Evolutionary conservation across 495 filamentous ascomycete species (phyloP).

Genomic region (Penicillium steckii): DNA sequence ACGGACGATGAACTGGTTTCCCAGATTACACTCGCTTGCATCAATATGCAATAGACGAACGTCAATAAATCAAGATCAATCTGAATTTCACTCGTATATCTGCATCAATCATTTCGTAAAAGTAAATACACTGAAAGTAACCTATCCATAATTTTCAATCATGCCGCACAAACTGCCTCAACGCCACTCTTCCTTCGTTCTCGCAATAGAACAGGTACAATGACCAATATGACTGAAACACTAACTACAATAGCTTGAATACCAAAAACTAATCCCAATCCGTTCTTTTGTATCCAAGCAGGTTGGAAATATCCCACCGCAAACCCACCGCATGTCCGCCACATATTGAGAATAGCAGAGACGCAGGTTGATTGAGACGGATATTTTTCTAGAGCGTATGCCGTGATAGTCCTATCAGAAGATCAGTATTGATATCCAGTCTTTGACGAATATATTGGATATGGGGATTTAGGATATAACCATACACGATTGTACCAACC

Average conservation of each 20-base stretch:
- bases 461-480: background rate
- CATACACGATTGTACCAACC: constrained; percentile 38
- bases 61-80: too few species aligned
- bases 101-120: too few species aligned
- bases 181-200: constrained; percentile 3
- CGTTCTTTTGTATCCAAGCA: constrained; percentile 40
- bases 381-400: constrained; percentile 43
- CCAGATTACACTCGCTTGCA: too few species aligned
- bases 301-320: constrained; percentile 48
- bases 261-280: constrained; percentile 43
- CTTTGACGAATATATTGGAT: background rate
- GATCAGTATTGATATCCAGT: background rate
- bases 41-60: too few species aligned
- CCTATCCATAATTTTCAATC: too few species aligned
- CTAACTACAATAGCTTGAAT: constrained; percentile 42
- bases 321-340: constrained; percentile 47
- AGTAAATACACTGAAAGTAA: too few species aligned
- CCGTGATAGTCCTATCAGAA: constrained; percentile 35
- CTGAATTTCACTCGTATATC: too few species aligned
- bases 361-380: constrained; percentile 41
- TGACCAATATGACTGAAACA: constrained; percentile 26
- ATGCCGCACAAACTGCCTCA: too few species aligned
- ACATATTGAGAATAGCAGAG: constrained; percentile 43
- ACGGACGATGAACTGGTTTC: too few species aligned
- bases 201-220: constrained; percentile 29